Percentiles rank a stretch among this genome's conserved stretches.
phyloP scores from a whole-genome alignment of 2,329 filamentous ascomycete genomes.

The Alternaria gansuensis region DNA sequence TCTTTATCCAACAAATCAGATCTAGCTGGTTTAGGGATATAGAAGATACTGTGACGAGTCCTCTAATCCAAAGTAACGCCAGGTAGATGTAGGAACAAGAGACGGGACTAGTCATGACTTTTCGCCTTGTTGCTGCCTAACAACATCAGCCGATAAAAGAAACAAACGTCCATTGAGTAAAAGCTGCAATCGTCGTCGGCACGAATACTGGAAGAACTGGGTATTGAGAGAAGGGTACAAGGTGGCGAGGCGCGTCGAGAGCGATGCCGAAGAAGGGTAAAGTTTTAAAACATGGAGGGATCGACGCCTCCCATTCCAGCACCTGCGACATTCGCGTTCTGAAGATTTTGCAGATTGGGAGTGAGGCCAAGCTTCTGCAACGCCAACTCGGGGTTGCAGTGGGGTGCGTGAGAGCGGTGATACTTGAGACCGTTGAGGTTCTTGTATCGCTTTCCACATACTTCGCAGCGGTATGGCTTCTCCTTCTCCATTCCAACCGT shows the following conservation, averaged over 20 bases:
- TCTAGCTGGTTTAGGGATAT: slow-evolving; percentile 22
- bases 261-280: slow-evolving; percentile 15
- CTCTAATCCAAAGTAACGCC: slow-evolving; percentile 36
- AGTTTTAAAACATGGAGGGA: slow-evolving; percentile 58
- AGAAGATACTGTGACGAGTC: slow-evolving; percentile 22
- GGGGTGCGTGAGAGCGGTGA: slow-evolving; percentile 75
- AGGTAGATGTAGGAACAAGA: slow-evolving; percentile 34
- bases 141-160: slow-evolving; percentile 11
- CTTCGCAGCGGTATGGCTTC: slow-evolving; percentile 97
- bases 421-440: slow-evolving; percentile 99
- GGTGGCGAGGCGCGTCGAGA: slow-evolving; percentile 22
- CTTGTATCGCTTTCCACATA: slow-evolving; percentile 98
- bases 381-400: slow-evolving; percentile 85
- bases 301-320: slow-evolving; percentile 66
- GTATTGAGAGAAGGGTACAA: slow-evolving; percentile 37
- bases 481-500: slow-evolving; percentile 99
- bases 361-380: slow-evolving; percentile 56
- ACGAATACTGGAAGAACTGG: slow-evolving; percentile 24
- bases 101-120: slow-evolving; percentile 35
- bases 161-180: slow-evolving; percentile 29
- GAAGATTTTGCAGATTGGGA: slow-evolving; percentile 53
- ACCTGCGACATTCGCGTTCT: slow-evolving; percentile 60
- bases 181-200: slow-evolving; percentile 37
- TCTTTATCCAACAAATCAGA: slow-evolving; percentile 36
- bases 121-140: slow-evolving; percentile 21